Evolutionary conservation across 1,284 basidiomycete genomes (phyloP), one percentile per base, ranked within the genome.

Genomic region (Anthracocystis walkeri): DNA sequence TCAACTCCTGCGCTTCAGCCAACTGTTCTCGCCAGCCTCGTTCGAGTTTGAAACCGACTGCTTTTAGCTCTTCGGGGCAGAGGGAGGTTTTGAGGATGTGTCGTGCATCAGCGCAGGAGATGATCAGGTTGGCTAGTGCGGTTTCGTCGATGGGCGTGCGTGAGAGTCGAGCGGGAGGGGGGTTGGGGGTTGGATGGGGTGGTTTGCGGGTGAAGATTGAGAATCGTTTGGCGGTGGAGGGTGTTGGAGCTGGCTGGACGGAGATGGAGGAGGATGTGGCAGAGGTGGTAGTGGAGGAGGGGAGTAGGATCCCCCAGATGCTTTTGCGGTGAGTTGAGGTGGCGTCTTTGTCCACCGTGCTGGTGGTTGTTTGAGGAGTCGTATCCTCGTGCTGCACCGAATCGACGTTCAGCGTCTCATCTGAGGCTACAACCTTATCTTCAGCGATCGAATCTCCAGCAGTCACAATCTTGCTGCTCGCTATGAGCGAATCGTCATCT

Each of bases 21-120:
- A 75, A 55, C 62, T 78, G 67, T 23, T 72, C 68, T 42, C 65
- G 23, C 65, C 67, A 78, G 0, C 64, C 72, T 8, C 68, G 51
- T 40, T 78, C 72, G 12, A 78, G 42, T 23, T 69, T 64, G 1
- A 75, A 45, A 7, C 72, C 75, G 2, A 71, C 61, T 16, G 65
- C 53, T 20, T 56, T 41, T n/a, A 78, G 67, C 71, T 62, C 64
- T 4, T 21, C 31, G 11, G 64, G 41, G 29, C 35, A 45, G 21
- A 21, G 50, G 21, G 65, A 64, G 23, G 67, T 78, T 16, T 66
- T 65, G n/a, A 78, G 65, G 3, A 68, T 33, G 33, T 78, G 72
- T 1, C 63, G 52, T 0, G 75, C 65, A 16, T 78, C 75, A 16
- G 70, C 70, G 33, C 65, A 75, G 4, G 62, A 60, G 49, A 78